Percentiles rank a stretch among this genome's conserved stretches.
phyloP scores from a whole-genome alignment of 768 basidiomycete species.

The Rubroboletus pulcherrimus region DNA sequence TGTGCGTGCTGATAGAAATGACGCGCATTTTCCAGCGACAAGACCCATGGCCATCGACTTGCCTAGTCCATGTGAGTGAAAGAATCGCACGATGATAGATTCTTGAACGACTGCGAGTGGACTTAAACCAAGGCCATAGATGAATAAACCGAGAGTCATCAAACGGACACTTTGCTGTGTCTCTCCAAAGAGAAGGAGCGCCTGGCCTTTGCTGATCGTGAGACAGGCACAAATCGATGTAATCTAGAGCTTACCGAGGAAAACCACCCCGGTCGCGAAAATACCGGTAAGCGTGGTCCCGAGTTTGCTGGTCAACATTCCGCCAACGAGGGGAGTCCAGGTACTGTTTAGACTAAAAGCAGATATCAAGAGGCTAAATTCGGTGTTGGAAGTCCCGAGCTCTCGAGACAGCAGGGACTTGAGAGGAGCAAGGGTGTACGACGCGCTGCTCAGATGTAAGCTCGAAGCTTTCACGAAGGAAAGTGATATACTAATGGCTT shows the following conservation, averaged over 20 bases:
- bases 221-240: slow-evolving; percentile 1
- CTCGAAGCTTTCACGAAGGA: not conserved
- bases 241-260: slow-evolving; percentile 43
- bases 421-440: slow-evolving; percentile 73
- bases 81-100: slow-evolving; percentile 80
- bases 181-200: slow-evolving; percentile 65
- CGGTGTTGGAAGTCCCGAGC: slow-evolving; percentile 70
- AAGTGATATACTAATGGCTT: slow-evolving; percentile 61
- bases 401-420: slow-evolving; percentile 68
- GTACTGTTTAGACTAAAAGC: slow-evolving; percentile 73
- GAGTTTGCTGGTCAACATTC: slow-evolving; percentile 62
- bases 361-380: slow-evolving; percentile 75
- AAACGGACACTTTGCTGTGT: slow-evolving; percentile 53
- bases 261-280: slow-evolving; percentile 69
- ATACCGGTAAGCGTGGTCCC: slow-evolving; percentile 73
- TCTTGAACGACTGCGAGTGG: slow-evolving; percentile 83
- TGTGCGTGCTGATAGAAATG: slow-evolving; percentile 71
- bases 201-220: slow-evolving; percentile 45
- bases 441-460: slow-evolving; percentile 43
- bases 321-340: slow-evolving; percentile 77
- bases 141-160: slow-evolving; percentile 73
- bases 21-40: slow-evolving; percentile 73
- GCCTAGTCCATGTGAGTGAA: slow-evolving; percentile 70
- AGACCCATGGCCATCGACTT: slow-evolving; percentile 80
- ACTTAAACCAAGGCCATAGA: slow-evolving; percentile 76